Evolutionary conservation across 2,329 filamentous ascomycete species (phyloP), one percentile per base, ranked within the genome.

Genomic region (Aspergillus melleus): DNA sequence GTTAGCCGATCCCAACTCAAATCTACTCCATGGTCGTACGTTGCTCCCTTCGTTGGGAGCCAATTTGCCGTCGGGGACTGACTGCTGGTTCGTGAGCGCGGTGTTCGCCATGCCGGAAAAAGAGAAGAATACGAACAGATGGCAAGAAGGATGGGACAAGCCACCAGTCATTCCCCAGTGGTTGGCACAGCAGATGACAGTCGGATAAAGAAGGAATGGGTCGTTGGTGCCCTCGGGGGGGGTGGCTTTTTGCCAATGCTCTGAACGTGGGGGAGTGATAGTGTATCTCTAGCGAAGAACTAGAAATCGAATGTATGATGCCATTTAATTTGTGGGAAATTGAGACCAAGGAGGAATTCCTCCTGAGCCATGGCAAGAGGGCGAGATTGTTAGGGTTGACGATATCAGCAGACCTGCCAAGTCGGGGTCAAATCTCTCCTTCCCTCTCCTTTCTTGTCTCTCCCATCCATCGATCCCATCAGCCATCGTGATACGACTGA

Each of bases 1-100:
- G 52, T 87, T 91, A 59, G 88, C 89, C 11, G 90, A 93, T 71
- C 89, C 90, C 6, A 92, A 93, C 76, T 90, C 88, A 52, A 93
- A 93, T 74, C 76, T 93, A 36, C 81, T 92, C 2, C 87, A 91
- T 76, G 86, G 87, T 60, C 79, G 90, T 60, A 91, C 88, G 4
- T 82, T 89, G 47, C 84, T 93, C 66, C 90, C 90, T 24, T 88
- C 88, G 30, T 74, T 93, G 68, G 84, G 87, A 70, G 81, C 84
- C 63, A 86, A 85, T 26, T 72, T 92, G 39, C 77, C 78, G 55
- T 79, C 80, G 49, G 88, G 84, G 0, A 79, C 85, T 66, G 82
- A 79, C 29, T 81, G 79, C 42, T 91, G 88, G 88, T 90, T 90
- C 70, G 81, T 89, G 3, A 87, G 86, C 11, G 90, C 83, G 4